Conservation (phyloP, 441 rosid species). For the Eutrema salsugineum region DNA sequence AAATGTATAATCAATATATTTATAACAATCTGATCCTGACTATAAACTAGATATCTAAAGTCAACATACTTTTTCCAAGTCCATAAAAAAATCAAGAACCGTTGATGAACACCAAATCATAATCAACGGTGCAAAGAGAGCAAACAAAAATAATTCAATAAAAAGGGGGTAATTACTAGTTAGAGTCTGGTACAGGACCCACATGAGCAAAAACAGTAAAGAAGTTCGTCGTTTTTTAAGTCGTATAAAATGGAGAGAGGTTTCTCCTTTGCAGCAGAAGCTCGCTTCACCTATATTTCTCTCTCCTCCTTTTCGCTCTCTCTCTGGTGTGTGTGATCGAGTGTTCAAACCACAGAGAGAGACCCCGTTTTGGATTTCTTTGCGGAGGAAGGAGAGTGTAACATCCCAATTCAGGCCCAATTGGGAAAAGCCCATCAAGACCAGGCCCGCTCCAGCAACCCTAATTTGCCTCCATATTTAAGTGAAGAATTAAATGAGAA, state of each 20-base stretch:
- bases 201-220: constrained; percentile 6
- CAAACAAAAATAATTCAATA: neutral
- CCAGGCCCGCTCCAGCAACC: no score
- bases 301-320: no score
- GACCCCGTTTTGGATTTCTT: no score
- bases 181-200: constrained; percentile 21
- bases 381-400: neutral
- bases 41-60: constrained; percentile 1
- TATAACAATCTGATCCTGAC: constrained; percentile 2
- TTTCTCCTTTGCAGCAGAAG: constrained; percentile 27
- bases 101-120: constrained; percentile 24
- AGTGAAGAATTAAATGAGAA: no score
- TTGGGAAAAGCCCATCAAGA: no score
- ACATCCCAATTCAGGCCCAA: no score
- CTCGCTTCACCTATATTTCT: no score
- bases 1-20: no score
- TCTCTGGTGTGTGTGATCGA: no score
- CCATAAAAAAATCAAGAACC: neutral
- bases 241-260: constrained; percentile 13
- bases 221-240: constrained; percentile 17
- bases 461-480: no score
- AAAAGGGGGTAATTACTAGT: neutral
- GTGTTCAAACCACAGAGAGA: no score
- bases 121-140: constrained; percentile 19
- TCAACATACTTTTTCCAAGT: constrained; percentile 26